Base-by-base conservation (phyloP, 768 basidiomycete genomes). In the Boletus fagicola region DNA sequence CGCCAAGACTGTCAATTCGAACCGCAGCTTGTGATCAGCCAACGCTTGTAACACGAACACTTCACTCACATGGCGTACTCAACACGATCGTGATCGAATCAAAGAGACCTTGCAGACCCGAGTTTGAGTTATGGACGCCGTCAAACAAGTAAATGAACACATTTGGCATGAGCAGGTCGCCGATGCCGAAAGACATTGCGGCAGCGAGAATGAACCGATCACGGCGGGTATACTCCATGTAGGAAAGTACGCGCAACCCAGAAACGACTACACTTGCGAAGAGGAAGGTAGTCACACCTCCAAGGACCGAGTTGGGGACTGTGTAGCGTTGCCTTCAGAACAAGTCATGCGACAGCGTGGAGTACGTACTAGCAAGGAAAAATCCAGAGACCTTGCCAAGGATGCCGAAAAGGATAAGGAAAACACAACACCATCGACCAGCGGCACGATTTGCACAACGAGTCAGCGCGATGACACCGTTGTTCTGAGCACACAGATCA, bases 281-380 rank as follows among this genome's bases (percentile, higher is more conserved):
- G 11, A 93, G 78, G 79, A 93, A 93, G 3, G 91, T 92, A 12
- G 90, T 94, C 4, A 93, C 90, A 3, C 91, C 90, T 2, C 91
- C 92, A 0, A 92, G 80, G 8, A 92, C 90, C 0, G 91, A 77
- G 65, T 88, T 86, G 1, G 92, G 92, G 57, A 94, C 80, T 82
- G 57, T 15, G 26, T 11, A 20, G 31, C 2, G 33, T 44, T 15
- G 2, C 13, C 12, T 10, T 65, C 5, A 55, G 48, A 47, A 43
- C 8, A 24, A 10, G 9, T 10, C 43, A 8, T 36, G 28, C 13
- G 38, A 15, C 10, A 7, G 36, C 9, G 10, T n/a, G 15, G 3
- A 12, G 24, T 2, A 74, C 80, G 44, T 61, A 79, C 81, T 92
- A 1, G 90, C 83, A 18, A 94, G 81, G 74, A 94, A 90, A 43